Evolutionary conservation across 352 stramenopile species (phyloP).

Genomic region (Sclerospora graminicola): DNA sequence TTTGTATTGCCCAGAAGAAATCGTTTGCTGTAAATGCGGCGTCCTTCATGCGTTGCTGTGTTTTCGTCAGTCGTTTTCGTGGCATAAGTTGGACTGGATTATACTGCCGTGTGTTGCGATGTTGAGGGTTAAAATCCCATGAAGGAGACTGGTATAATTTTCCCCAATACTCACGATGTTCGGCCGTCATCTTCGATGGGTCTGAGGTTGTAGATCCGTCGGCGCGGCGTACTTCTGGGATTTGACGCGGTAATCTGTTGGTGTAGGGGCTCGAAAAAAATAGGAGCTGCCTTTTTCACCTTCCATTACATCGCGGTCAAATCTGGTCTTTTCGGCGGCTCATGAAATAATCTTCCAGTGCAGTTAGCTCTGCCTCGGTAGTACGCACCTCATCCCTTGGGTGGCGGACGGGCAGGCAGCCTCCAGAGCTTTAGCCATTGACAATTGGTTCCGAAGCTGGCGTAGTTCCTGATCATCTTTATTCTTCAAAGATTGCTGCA

Average conservation of each 20-base stretch:
- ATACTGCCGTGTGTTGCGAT: too few species aligned
- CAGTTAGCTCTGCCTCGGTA: too few species aligned
- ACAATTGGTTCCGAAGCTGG: background rate
- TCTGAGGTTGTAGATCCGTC: background rate
- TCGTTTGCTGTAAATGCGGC: conserved; percentile 1
- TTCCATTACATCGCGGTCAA: background rate
- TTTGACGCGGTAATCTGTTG: background rate
- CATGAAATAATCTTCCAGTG: too few species aligned
- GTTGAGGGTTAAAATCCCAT: background rate
- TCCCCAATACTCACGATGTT: conserved; percentile 1
- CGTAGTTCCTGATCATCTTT: background rate
- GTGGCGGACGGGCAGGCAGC: too few species aligned
- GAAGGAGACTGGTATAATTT: too few species aligned
- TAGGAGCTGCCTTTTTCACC: background rate
- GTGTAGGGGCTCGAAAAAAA: conserved; percentile 1
- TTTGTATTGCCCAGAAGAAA: conserved; percentile 10
- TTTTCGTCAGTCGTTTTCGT: background rate
- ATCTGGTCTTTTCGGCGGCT: background rate
- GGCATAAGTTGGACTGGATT: background rate
- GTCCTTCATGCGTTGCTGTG: background rate
- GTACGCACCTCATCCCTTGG: too few species aligned
- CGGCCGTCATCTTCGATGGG: background rate
- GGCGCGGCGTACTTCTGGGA: too few species aligned
- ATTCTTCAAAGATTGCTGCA: too few species aligned
- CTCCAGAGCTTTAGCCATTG: background rate